phyloP scores from a whole-genome alignment of 176 grass and related monocot species.

The Lolium rigidum region DNA sequence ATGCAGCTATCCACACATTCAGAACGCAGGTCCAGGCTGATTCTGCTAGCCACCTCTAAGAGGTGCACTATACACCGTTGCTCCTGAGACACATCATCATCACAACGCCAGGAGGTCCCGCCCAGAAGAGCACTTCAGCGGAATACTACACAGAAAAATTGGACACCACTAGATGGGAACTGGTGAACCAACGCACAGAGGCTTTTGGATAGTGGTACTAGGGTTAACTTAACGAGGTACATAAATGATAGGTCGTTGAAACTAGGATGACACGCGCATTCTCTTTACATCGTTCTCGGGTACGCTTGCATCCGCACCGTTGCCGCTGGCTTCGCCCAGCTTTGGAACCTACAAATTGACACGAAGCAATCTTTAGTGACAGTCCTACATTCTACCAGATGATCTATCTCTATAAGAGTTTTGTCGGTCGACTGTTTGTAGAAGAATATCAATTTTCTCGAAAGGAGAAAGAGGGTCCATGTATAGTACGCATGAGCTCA shows the following conservation, averaged over 20 bases:
- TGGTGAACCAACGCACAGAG: not conserved
- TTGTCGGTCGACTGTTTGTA: not conserved
- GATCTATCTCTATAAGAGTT: not conserved
- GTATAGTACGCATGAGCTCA: constrained; percentile 42
- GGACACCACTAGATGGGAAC: constrained; percentile 18
- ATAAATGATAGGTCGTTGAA: not conserved
- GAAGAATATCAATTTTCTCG: not conserved
- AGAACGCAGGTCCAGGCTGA: constrained; percentile 10
- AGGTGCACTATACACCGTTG: constrained; percentile 34
- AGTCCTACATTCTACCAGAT: not conserved
- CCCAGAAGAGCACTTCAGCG: constrained; percentile 24
- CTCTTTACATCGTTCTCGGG: constrained; percentile 89
- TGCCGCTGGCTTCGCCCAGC: constrained; percentile 48
- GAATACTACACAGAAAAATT: constrained; percentile 33
- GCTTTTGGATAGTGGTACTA: not conserved
- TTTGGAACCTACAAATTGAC: constrained; percentile 57
- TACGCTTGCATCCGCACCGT: constrained; percentile 74
- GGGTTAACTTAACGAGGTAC: not conserved
- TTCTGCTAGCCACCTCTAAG: constrained; percentile 36
- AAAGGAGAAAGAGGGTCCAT: not conserved
- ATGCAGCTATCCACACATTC: constrained; percentile 13
- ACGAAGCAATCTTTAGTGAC: not conserved
- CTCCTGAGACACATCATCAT: not conserved
- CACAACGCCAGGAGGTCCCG: constrained; percentile 19
- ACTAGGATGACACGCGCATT: constrained; percentile 65